Base-by-base conservation (phyloP, 129 eudicot genomes). In the Helianthus tuberosus region DNA sequence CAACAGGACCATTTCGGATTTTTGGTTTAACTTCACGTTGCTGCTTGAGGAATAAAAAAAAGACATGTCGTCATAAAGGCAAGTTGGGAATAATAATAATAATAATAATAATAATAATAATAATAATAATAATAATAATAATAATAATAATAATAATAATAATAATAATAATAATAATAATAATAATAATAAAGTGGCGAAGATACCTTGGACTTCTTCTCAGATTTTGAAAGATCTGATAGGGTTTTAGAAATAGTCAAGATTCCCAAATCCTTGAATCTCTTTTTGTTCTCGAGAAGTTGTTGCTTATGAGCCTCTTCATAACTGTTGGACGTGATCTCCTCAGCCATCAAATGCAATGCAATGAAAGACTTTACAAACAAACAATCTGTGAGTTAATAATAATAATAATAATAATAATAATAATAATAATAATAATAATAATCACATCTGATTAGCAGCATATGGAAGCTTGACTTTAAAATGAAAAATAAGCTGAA, bases 181-280 rank as follows among this genome's bases (percentile, higher is more conserved):
- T n/a, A n/a, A n/a, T n/a, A n/a, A n/a, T n/a, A n/a, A 20, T 39
- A 50, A 64, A 35, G 44, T 27, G 14, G 10, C 27, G 60, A 68
- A 76, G 48, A 25, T 15, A 91, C 97, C 95, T 86, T 84, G 72
- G 81, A 54, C 79, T 91, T 86, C 73, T 77, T 85, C 64, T 78
- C 88, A 5, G 94, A 69, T 77, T 82, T 84, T 68, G 79, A 63
- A 70, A 82, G 72, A 65, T 84, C 85, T n/a, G 94, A 47, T 43
- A 91, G 68, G 68, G 63, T 79, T 82, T 84, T 91, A 16, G 97
- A 84, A 27, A 91, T 82, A 71, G 73, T 91, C 77, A 67, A 39
- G 61, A 91, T 87, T 64, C 97, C 97, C 79, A 91, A 69, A 66
- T 88, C 95, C 97, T 88, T 91, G 25, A 91, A 72, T 77, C 86